Base-by-base conservation (phyloP, 1,284 basidiomycete genomes). In the Spongiforma sp. region DNA sequence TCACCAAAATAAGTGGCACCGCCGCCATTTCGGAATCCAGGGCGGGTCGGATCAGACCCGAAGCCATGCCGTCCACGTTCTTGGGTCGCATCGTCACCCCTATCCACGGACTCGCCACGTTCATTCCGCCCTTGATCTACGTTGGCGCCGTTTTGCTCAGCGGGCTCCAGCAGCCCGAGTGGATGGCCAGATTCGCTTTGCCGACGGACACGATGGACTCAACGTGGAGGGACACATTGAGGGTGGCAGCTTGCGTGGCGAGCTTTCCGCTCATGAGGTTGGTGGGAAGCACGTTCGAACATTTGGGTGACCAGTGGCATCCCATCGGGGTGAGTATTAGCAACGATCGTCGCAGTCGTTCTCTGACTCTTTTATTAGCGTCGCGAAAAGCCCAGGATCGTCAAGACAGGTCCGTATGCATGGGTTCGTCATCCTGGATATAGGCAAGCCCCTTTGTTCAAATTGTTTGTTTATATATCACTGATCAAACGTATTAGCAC, bases 371-470 rank as follows among this genome's bases (percentile, higher is more conserved):
- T 10, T 9, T 54, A 56, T 52, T 26, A 78, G 78, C 61, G 71
- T 57, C 69, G 71, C 36, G 74, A 74, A 64, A 80, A 78, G 57
- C 65, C 75, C 3, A 73, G 67, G 46, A 24, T 75, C 61, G 67
- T 70, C 11, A 65, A 68, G 34, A 69, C 64, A 26, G 78, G 78
- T 1, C 78, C 75, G 5, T 79, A 78, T 61, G 65, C 73, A 5
- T 52, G 74, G 28, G 77, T 79, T 41, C 77, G 79, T 46, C 78
- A 79, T 41, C 78, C 78, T 17, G 57, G 61, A 4, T 78, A 79
- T 59, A 72, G 66, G 77, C 73, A 52, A 59, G 70, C 67, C 48
- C 30, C 57, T 7, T 2, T 36, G 2, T 57, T 24, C 26, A 58
- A 11, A 12, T n/a, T n/a, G n/a, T n/a, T n/a, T n/a, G n/a, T n/a